Evolutionary conservation across 1,284 basidiomycete species (phyloP).

Genomic region (Sporisorium reilianum): DNA sequence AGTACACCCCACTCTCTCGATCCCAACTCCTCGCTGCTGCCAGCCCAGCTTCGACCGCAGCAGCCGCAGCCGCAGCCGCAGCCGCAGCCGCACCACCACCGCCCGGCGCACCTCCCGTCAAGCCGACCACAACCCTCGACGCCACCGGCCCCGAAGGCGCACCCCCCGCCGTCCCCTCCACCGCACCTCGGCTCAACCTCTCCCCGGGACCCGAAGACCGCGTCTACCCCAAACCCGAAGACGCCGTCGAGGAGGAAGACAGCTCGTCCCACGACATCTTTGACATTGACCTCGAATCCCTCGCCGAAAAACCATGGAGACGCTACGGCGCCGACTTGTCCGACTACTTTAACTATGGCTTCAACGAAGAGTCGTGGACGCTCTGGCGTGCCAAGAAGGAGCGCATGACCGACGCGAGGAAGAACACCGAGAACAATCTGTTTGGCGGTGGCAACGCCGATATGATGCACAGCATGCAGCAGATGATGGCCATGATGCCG

Average conservation of each 20-base stretch:
- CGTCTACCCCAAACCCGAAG: slow-evolving; percentile 63
- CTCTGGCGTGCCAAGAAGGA: slow-evolving; percentile 87
- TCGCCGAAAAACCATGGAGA: slow-evolving; percentile 88
- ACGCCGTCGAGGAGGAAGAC: slow-evolving; percentile 67
- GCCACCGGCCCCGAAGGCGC: slow-evolving; percentile 47
- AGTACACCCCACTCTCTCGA: slow-evolving; percentile 87
- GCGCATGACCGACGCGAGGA: slow-evolving; percentile 82
- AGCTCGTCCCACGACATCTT: slow-evolving; percentile 74
- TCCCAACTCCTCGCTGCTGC: slow-evolving; percentile 70
- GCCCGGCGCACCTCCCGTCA: slow-evolving; percentile 20
- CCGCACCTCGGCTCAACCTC: slow-evolving; percentile 55
- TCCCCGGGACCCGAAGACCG: slow-evolving; percentile 49
- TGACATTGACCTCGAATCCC: slow-evolving; percentile 84
- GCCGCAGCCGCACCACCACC: slow-evolving; percentile 2
- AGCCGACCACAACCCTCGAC: slow-evolving; percentile 8
- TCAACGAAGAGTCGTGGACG: slow-evolving; percentile 95
- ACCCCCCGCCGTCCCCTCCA: slow-evolving; percentile 62
- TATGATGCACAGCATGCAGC: slow-evolving; percentile 41
- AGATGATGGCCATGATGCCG: slow-evolving; percentile 55
- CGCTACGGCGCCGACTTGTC: slow-evolving; percentile 90
- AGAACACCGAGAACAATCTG: slow-evolving; percentile 69
- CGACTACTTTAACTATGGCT: slow-evolving; percentile 99
- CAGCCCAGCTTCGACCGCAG: slow-evolving; percentile 25
- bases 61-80: slow-evolving; percentile 24
- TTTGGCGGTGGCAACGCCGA: slow-evolving; percentile 28